Base-by-base conservation (phyloP, 345 rosid species). In the Cardiospermum halicacabum region DNA sequence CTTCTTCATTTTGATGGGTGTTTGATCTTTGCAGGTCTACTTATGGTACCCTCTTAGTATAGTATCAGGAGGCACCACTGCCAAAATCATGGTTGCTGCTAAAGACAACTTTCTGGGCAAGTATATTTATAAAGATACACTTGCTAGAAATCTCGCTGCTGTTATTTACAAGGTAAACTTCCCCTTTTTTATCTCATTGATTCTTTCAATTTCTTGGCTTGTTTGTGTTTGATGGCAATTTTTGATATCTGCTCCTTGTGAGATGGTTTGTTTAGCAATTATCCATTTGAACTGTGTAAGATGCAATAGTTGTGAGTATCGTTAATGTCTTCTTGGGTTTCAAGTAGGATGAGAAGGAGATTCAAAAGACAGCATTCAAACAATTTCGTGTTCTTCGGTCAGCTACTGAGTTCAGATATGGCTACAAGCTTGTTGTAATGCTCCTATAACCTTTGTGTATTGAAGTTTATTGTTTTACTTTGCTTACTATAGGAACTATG, bases 381-480 rank as follows among this genome's bases (percentile, higher is more conserved):
- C 97, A 90, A 74, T 74, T 76, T 70, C 96, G 94, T 40, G 82
- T 77, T 12, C 70, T 93, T 72, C 86, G 80, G 39, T 57, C 83
- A 1, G 85, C 97, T 21, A 77, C 87, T 2, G 91, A 90, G 56
- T 93, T 93, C 82, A 84, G 89, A 90, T 90, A 86, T 68, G 98
- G 98, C 74, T 90, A 93, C 89, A 93, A 90, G 78, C 90, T 90
- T 68, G 92, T 93, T 69, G 97, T 90, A 90, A 84, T 75, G 74
- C 66, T 62, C 60, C 42, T 18, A 12, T 68, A 70, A 31, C 67
- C 53, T 43, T 27, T 7, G 10, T 34, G 39, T 34, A 2, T 34
- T 34, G 3, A 3, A 34, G 39, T 34, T 40, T 15, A 22, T 11
- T n/a, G 53, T 54, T n/a, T 45, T 3, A 22, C 24, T 7, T 63